Conservation (phyloP, 768 basidiomycete species). For the Chalciporus pseudorubinellus region DNA sequence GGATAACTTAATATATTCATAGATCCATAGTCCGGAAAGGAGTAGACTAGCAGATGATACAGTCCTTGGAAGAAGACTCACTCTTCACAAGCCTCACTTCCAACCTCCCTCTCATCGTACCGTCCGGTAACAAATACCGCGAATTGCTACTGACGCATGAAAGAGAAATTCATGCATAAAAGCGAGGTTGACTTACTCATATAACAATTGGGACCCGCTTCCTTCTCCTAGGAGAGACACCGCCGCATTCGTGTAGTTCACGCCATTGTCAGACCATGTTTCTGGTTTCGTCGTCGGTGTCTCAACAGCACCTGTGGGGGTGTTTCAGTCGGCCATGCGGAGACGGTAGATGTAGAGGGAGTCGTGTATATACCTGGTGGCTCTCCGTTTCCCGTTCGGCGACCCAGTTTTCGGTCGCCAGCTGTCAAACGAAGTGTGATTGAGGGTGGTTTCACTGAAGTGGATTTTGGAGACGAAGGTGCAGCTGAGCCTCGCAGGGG, state of each 20-base stretch:
- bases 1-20: too few species aligned
- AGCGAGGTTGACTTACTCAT: slow-evolving; percentile 3
- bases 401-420: slow-evolving; percentile 12
- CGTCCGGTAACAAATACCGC: slow-evolving; percentile 14
- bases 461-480: too few species aligned
- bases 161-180: background rate
- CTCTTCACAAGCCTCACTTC: slow-evolving; percentile 12
- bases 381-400: background rate
- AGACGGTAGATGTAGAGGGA: too few species aligned
- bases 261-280: slow-evolving; percentile 17
- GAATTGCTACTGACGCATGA: slow-evolving; percentile 7
- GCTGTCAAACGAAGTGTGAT: slow-evolving; percentile 7
- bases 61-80: slow-evolving; percentile 8
- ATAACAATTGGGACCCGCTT: background rate
- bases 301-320: background rate
- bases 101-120: slow-evolving; percentile 17
- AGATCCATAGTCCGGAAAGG: too few species aligned
- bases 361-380: slow-evolving; percentile 1
- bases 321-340: background rate
- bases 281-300: slow-evolving; percentile 7
- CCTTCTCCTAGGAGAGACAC: slow-evolving; percentile 5
- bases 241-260: slow-evolving; percentile 10
- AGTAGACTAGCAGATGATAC: slow-evolving; percentile 13
- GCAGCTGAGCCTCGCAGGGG: too few species aligned
- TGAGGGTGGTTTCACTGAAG: background rate